Evolutionary conservation across 2,329 filamentous ascomycete genomes (phyloP).

Genomic region (Dothiorella sarmentorum): DNA sequence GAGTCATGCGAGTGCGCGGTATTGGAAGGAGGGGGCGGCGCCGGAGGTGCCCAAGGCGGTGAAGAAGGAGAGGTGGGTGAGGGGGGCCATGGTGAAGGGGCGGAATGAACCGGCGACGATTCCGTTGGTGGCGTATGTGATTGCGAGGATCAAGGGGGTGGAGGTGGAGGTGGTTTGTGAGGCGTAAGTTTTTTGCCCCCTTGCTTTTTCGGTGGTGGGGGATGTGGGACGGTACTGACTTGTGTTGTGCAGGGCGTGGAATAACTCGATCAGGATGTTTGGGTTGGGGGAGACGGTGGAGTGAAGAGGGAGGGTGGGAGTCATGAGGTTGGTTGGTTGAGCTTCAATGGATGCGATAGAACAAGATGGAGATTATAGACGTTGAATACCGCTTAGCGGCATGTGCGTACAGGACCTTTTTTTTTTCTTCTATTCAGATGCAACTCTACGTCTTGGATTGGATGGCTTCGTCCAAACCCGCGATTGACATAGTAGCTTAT

Average conservation of each 20-base stretch:
- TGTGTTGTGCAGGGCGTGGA: slow-evolving; percentile 31
- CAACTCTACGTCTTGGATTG: no score
- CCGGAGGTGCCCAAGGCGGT: slow-evolving; percentile 74
- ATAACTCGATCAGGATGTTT: slow-evolving; percentile 40
- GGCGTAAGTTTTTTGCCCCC: slow-evolving; percentile 49
- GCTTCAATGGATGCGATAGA: background rate
- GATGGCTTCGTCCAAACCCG: no score
- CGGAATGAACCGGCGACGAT: slow-evolving; percentile 92
- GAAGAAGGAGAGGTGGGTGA: slow-evolving; percentile 93
- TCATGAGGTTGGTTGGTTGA: background rate
- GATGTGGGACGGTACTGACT: background rate
- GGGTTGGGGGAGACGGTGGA: slow-evolving; percentile 31
- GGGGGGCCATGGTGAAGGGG: slow-evolving; percentile 87
- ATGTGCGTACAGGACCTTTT: no score
- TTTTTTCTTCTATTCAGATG: no score
- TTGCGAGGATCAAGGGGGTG: slow-evolving; percentile 81
- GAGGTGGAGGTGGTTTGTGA: slow-evolving; percentile 79
- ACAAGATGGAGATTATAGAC: background rate
- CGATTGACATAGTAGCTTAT: no score
- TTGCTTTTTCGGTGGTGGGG: background rate
- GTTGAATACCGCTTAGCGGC: no score
- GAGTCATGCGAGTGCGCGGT: slow-evolving; percentile 76
- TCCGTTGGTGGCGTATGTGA: slow-evolving; percentile 78
- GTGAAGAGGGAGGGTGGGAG: background rate
- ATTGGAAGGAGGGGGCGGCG: slow-evolving; percentile 58